Conservation (phyloP, 805 yeast genomes). For the Phaffomyces antillensis region DNA sequence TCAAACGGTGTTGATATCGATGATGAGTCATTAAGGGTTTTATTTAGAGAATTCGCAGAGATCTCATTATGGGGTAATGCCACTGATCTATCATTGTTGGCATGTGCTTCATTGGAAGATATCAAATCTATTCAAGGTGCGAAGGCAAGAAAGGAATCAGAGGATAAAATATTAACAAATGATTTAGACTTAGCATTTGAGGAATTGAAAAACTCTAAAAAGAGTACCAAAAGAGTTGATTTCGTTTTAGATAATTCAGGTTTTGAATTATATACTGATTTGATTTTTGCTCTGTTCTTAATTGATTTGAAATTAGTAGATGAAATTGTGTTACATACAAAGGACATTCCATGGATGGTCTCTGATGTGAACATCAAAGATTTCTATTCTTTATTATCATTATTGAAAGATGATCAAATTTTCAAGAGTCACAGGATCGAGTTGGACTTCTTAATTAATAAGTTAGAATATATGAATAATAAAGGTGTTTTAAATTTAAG, state of each 20-base stretch:
- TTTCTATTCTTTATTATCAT: constrained; percentile 48
- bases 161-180: constrained; percentile 68
- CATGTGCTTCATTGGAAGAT: constrained; percentile 84
- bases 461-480: constrained; percentile 35
- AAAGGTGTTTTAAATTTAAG: constrained; percentile 43
- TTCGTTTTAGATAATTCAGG: constrained; percentile 91
- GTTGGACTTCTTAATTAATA: constrained; percentile 40
- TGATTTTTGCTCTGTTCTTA: constrained; percentile 56
- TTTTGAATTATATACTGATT: constrained; percentile 87
- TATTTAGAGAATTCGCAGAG: constrained; percentile 80
- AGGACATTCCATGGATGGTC: constrained; percentile 94
- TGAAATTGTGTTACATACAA: constrained; percentile 74
- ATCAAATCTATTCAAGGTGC: constrained; percentile 89
- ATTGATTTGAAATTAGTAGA: constrained; percentile 63
- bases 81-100: constrained; percentile 83
- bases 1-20: constrained; percentile 3
- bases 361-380: constrained; percentile 91
- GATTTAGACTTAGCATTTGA: constrained; percentile 69
- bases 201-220: constrained; percentile 26
- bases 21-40: constrained; percentile 38
- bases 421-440: constrained; percentile 43
- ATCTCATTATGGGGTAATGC: constrained; percentile 98
- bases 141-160: constrained; percentile 75
- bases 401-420: constrained; percentile 43
- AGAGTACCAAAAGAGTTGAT: constrained; percentile 45